Evolutionary conservation across 768 basidiomycete species (phyloP), one percentile per base, ranked within the genome.

Genomic region (Ramaria rubella): DNA sequence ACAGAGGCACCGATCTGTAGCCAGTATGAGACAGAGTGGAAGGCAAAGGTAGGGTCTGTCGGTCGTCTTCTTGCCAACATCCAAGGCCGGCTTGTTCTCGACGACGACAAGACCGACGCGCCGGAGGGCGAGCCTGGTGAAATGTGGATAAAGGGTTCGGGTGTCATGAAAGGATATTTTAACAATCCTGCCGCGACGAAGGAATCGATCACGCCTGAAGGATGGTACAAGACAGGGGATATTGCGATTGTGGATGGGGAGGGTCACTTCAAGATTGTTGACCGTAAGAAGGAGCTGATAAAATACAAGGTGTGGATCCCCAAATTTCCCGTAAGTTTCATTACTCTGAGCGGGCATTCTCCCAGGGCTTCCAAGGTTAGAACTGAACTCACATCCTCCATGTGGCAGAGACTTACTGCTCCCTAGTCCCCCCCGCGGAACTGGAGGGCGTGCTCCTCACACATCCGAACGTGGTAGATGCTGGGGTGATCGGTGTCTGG

Each of bases 211-310:
- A 88, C 86, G 0, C 68, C 69, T 0, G 85, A 90, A 46, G 77
- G 81, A 3, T 95, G 90, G 90, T 85, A 92, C 74, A 90, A 87
- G 75, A 94, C 92, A 0, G 90, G 93, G 1, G 93, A 94, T 67
- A n/a, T 94, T 49, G 87, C 80, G 1, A 65, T 77, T 15, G 69
- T 80, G 11, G 86, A 91, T 59, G 56, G 68, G 3, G 82, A 90
- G 0, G 92, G 90, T 0, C 87, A 76, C 65, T 88, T 83, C 65
- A 79, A 75, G 60, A 86, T 89, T 51, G 82, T 90, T 1, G 87
- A 90, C 62, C 72, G 89, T 30, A 74, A 77, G 49, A 89, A 88
- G 58, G 87, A 88, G 62, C 70, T 88, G 14, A 51, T 51, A 5
- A 51, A 51, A 51, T 51, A 51, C 33, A 51, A 51, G 49, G 49